These are phyloP conservation scores for Paracorniculantispora psalliotae DNA, from an alignment of 2,329 filamentous ascomycete species.

Conservation along the genomic window DNA sequence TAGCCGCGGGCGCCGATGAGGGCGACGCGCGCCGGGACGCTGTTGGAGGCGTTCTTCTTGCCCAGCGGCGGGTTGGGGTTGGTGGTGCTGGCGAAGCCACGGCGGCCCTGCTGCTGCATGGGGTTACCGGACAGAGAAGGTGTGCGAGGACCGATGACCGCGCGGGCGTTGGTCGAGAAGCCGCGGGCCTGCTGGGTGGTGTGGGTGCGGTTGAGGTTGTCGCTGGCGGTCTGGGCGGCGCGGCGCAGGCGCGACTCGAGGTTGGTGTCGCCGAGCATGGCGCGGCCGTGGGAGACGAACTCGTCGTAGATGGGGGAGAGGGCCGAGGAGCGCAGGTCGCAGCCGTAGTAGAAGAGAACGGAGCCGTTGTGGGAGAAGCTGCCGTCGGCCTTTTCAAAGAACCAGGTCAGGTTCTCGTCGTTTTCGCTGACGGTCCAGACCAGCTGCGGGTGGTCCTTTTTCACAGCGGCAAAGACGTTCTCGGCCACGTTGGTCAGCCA, in stretches of 20 bases:
- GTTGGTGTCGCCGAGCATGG: slow-evolving; percentile 87
- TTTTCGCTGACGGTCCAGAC: slow-evolving; percentile 96
- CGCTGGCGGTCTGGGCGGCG: slow-evolving; percentile 65
- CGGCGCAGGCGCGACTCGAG: slow-evolving; percentile 79
- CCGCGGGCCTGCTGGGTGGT: slow-evolving; percentile 20
- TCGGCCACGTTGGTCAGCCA: slow-evolving; percentile 95
- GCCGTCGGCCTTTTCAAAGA: slow-evolving; percentile 94
- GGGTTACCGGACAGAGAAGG: neutral
- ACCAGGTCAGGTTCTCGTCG: slow-evolving; percentile 96
- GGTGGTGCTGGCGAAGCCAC: slow-evolving; percentile 18
- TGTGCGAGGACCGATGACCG: slow-evolving; percentile 1
- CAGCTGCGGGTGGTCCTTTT: slow-evolving; percentile 86
- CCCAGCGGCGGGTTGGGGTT: slow-evolving; percentile 81
- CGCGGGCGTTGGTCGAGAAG: slow-evolving; percentile 4
- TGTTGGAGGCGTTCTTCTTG: slow-evolving; percentile 81
- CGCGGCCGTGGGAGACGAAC: slow-evolving; percentile 74
- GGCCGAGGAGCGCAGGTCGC: slow-evolving; percentile 69
- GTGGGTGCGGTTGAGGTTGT: slow-evolving; percentile 36
- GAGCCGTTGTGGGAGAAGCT: slow-evolving; percentile 81
- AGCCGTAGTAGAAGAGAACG: slow-evolving; percentile 94
- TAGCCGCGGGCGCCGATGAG: slow-evolving; percentile 91
- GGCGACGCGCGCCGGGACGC: slow-evolving; percentile 71
- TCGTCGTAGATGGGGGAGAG: slow-evolving; percentile 79
- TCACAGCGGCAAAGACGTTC: slow-evolving; percentile 89
- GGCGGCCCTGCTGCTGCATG: slow-evolving; percentile 16